A percentile compares a stretch with the other conserved stretches of the same genome.
phyloP scores from a whole-genome alignment of 2,329 filamentous ascomycete species.

The Polychaeton citri region DNA sequence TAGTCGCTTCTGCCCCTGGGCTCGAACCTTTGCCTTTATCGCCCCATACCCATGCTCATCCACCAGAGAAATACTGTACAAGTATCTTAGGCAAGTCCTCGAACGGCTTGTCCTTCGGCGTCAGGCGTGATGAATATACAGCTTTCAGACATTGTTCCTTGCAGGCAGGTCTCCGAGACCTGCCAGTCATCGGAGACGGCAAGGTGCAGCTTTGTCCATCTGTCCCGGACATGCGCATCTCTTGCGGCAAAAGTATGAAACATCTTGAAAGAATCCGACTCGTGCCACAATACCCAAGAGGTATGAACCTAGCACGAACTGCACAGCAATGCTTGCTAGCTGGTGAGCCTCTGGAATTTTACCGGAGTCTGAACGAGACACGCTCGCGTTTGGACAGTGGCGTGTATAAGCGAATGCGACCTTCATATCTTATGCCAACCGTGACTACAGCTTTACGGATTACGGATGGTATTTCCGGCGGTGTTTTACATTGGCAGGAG shows the following conservation, averaged over 20 bases:
- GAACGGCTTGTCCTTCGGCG: slow-evolving; percentile 48
- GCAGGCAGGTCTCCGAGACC: slow-evolving; percentile 40
- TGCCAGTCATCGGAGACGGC: slow-evolving; percentile 51
- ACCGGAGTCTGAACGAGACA: slow-evolving; percentile 6
- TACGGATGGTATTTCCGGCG: slow-evolving; percentile 43
- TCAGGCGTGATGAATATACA: slow-evolving; percentile 37
- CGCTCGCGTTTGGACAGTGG: slow-evolving; percentile 43
- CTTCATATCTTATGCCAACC: slow-evolving; percentile 52
- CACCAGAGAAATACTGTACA: slow-evolving; percentile 17
- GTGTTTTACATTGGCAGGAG: slow-evolving; percentile 52
- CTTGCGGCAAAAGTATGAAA: slow-evolving; percentile 25
- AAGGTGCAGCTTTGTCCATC: slow-evolving; percentile 48
- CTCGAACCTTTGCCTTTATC: slow-evolving; percentile 44
- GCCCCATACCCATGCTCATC: slow-evolving; percentile 49
- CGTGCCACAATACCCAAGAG: slow-evolving; percentile 45
- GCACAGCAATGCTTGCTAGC: slow-evolving; percentile 15
- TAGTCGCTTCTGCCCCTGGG: slow-evolving; percentile 57
- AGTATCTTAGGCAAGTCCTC: slow-evolving; percentile 46
- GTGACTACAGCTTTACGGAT: slow-evolving; percentile 43
- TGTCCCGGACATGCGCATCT: slow-evolving; percentile 54
- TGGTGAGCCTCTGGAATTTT: slow-evolving; percentile 13
- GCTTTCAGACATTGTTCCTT: slow-evolving; percentile 49
- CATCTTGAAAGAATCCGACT: too few species aligned
- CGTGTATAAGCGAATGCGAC: too few species aligned
- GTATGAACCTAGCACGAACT: slow-evolving; percentile 17